phyloP scores from a whole-genome alignment of 768 basidiomycete species.

The Gyrodon lividus region DNA sequence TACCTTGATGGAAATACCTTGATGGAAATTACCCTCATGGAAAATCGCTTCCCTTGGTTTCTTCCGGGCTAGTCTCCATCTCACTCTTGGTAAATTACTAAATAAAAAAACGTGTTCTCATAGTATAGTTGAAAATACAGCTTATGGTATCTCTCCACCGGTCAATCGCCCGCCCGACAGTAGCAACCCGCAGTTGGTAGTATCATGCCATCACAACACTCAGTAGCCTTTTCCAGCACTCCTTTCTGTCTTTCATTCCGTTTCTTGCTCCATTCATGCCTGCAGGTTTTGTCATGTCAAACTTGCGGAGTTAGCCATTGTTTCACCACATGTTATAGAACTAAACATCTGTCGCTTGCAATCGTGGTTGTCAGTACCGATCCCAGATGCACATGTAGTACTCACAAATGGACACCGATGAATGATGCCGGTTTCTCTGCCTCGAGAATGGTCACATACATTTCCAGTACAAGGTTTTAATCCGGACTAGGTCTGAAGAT shows the following conservation, averaged over 20 bases:
- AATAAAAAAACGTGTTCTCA: too few species aligned
- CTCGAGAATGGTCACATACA: too few species aligned
- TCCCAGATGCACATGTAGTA: not conserved
- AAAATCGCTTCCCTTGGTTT: not conserved
- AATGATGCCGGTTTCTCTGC: not conserved
- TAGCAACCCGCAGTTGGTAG: not conserved
- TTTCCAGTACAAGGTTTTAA: not conserved
- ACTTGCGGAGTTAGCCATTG: not conserved
- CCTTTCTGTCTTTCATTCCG: not conserved
- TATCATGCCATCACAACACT: not conserved
- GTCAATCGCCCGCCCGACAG: not conserved
- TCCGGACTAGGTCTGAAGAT: not conserved
- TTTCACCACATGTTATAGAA: too few species aligned
- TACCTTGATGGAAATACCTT: not conserved
- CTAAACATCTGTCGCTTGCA: not conserved
- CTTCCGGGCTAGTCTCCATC: not conserved
- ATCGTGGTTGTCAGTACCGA: too few species aligned
- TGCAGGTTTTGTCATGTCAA: not conserved
- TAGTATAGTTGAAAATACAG: not conserved
- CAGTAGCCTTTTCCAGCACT: not conserved
- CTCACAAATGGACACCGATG: not conserved
- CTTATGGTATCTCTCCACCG: constrained; percentile 1
- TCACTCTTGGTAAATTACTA: not conserved
- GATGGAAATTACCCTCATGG: not conserved
- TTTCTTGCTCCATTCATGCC: not conserved